phyloP scores from a whole-genome alignment of 345 rosid species.

The Populus ilicifolia region DNA sequence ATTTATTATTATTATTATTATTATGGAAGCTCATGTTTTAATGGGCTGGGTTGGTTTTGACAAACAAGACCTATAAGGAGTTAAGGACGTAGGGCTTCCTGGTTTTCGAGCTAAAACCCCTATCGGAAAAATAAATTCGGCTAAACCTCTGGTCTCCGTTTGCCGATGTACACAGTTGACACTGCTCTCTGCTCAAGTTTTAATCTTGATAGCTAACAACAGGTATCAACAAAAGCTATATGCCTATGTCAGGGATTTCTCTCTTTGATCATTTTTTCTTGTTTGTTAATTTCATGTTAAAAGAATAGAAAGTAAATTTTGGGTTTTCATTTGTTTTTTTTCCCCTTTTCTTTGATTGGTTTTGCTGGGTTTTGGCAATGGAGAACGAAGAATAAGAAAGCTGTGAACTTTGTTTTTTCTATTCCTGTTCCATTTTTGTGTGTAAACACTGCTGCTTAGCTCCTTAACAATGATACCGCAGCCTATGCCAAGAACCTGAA shows the following conservation, averaged over 20 bases:
- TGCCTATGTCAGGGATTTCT: background rate
- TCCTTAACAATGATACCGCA: background rate
- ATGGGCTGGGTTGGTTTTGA: background rate
- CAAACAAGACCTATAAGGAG: background rate
- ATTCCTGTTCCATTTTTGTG: background rate
- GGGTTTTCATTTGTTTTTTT: background rate
- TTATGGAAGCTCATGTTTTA: background rate
- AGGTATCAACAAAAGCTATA: background rate
- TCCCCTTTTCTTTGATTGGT: background rate
- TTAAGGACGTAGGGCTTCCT: background rate
- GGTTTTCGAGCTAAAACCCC: background rate
- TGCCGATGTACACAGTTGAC: background rate
- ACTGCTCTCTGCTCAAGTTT: background rate
- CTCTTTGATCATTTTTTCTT: background rate
- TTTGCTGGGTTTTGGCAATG: background rate
- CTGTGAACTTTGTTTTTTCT: too few relatives aligned
- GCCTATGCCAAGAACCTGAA: too few relatives aligned
- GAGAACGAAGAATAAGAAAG: background rate
- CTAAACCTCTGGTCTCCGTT: background rate
- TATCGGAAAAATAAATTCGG: background rate
- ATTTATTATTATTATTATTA: too few relatives aligned
- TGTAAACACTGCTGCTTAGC: background rate
- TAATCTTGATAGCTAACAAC: background rate
- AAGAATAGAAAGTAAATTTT: background rate
- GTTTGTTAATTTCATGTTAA: background rate